phyloP scores from a whole-genome alignment of 2,329 filamentous ascomycete genomes.

The Cercospora sesami region DNA sequence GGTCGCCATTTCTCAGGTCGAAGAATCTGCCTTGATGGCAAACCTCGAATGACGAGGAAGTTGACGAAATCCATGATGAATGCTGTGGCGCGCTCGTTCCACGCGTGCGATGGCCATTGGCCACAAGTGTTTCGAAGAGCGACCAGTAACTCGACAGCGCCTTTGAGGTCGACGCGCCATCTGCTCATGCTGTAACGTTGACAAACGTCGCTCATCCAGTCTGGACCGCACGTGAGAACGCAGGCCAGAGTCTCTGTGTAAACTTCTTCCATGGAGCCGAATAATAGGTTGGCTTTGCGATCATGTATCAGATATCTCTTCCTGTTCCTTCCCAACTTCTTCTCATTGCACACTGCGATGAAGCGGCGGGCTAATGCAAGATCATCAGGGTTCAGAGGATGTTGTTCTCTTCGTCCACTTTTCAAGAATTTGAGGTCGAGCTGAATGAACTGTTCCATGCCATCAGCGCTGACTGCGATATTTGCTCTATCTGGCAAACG shows the following conservation, averaged over 20 bases:
- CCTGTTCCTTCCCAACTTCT: conserved; percentile 36
- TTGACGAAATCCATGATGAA: conserved; percentile 41
- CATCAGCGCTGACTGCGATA: conserved; percentile 33
- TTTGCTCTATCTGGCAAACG: conserved; percentile 27
- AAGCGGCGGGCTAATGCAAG: conserved; percentile 39
- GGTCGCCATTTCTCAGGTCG: conserved; percentile 36
- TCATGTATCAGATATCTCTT: conserved; percentile 38
- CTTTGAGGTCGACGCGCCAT: conserved; percentile 37
- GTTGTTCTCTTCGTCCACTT: conserved; percentile 23
- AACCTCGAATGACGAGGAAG: conserved; percentile 38
- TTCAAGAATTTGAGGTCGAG: conserved; percentile 45
- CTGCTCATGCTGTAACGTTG: conserved; percentile 36
- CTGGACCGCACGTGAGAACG: conserved; percentile 43
- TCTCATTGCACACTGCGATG: conserved; percentile 38
- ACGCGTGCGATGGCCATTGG: conserved; percentile 35
- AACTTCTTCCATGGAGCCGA: conserved; percentile 43
- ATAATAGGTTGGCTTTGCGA: conserved; percentile 37
- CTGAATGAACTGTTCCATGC: conserved; percentile 43
- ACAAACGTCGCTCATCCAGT: conserved; percentile 43
- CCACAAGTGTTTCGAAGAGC: conserved; percentile 42
- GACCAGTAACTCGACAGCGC: conserved; percentile 37
- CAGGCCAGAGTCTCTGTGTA: conserved; percentile 47
- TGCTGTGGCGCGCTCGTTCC: conserved; percentile 33
- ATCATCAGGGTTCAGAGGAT: conserved; percentile 27
- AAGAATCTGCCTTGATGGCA: conserved; percentile 36